Evolutionary conservation across 2,329 filamentous ascomycete species (phyloP), one percentile per base, ranked within the genome.

Genomic region (Fusarium brevicatenulatum): DNA sequence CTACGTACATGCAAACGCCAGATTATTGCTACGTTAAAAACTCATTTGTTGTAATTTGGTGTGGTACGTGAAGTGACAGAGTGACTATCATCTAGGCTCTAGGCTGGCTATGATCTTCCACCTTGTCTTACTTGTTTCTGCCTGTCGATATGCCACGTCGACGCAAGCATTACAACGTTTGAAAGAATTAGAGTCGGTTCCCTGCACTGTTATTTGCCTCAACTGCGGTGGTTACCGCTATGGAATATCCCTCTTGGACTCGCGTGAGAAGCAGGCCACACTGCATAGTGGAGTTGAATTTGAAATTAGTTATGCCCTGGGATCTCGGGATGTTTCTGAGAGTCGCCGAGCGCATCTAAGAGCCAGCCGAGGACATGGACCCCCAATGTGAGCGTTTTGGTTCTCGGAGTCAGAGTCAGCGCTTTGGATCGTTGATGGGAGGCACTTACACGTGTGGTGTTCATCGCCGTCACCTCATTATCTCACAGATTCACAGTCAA

Each of bases 401-500:
- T n/a, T 57, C 25, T 46, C 32, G 52, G 34, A 67, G 53, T 40
- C 47, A 60, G 52, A 68, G 62, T 46, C 49, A 39, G 37, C 42
- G 47, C 37, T 64, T 59, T 59, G 62, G 55, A 62, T 70, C 63
- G 69, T 36, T 52, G 58, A 61, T 61, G 64, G 23, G 23, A 63
- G 49, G 40, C 59, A 72, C 53, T 68, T 68, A 56, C 40, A 72
- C 64, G 63, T 72, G 68, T 68, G 61, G 49, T 64, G 37, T 53
- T 56, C 64, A 69, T 69, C 46, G 42, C 63, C 72, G 62, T 75
- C 72, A 70, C 69, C 70, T 66, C 70, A 76, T 72, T 78, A 78
- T 77, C 71, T 67, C 44, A 60, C 44, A 66, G 43, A 28, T 40
- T 71, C 66, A 76, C 72, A 79, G 80, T 80, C 78, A 80, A 79